phyloP scores from a whole-genome alignment of 208 protist genomes.

The Angomonas desouzai region DNA sequence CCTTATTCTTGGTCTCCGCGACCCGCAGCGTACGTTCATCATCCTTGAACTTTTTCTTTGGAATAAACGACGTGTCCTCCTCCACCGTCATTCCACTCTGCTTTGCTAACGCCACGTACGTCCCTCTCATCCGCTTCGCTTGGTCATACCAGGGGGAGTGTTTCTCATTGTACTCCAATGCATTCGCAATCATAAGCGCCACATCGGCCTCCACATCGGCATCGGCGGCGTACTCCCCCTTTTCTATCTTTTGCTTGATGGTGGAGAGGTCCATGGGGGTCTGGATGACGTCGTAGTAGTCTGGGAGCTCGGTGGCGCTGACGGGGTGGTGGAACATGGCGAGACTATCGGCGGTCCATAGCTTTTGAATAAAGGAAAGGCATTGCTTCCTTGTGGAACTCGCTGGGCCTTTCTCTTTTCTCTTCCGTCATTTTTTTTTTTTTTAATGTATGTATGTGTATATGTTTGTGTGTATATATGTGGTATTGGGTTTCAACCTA shows the following conservation, averaged over 20 bases:
- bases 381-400: slow-evolving; percentile 52
- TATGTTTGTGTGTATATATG: slow-evolving; percentile 14
- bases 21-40: slow-evolving; percentile 78
- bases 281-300: slow-evolving; percentile 63
- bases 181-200: slow-evolving; percentile 84
- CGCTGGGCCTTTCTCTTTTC: slow-evolving; percentile 25
- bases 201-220: slow-evolving; percentile 75
- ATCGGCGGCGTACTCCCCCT: slow-evolving; percentile 56
- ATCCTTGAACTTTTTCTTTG: slow-evolving; percentile 57
- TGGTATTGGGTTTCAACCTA: no score
- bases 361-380: slow-evolving; percentile 52
- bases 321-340: slow-evolving; percentile 89
- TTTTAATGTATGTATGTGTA: slow-evolving; percentile 8
- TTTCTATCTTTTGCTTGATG: slow-evolving; percentile 61
- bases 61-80: slow-evolving; percentile 75
- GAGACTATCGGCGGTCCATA: slow-evolving; percentile 76
- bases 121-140: slow-evolving; percentile 56
- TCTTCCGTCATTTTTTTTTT: slow-evolving; percentile 17
- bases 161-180: slow-evolving; percentile 80
- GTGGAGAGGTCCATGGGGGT: slow-evolving; percentile 79
- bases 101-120: slow-evolving; percentile 41
- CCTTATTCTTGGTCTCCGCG: slow-evolving; percentile 52
- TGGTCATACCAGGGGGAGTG: slow-evolving; percentile 54
- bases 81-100: slow-evolving; percentile 54
- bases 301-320: slow-evolving; percentile 64